Conservation (phyloP, 192 early-diverging fungal genomes). For the Coemansia biformis region DNA sequence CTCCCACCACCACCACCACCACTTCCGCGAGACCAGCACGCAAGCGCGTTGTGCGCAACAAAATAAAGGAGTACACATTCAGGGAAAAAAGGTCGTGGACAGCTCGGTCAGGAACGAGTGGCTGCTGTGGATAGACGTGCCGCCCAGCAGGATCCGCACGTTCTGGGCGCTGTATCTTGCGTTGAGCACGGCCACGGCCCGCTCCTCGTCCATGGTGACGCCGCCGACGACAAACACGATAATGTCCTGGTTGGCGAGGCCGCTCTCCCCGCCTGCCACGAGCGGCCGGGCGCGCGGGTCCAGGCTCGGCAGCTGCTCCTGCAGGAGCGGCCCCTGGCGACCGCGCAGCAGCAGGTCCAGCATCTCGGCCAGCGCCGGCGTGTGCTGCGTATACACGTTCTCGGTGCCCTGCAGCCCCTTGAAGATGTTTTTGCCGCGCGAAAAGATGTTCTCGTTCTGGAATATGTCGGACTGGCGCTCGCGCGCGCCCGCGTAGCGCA, state of each 20-base stretch:
- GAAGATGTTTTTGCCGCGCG: constrained; percentile 79
- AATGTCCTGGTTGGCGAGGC: constrained; percentile 80
- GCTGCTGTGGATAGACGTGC: constrained; percentile 83
- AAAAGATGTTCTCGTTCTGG: constrained; percentile 80
- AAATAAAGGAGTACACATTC: neutral
- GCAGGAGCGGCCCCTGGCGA: constrained; percentile 30
- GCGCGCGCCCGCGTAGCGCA: constrained; percentile 71
- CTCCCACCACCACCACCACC: too few relatives aligned
- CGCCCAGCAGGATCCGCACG: constrained; percentile 82
- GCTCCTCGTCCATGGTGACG: constrained; percentile 88
- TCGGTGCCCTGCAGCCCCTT: constrained; percentile 95
- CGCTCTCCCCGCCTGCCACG: constrained; percentile 25
- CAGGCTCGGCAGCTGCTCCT: constrained; percentile 53
- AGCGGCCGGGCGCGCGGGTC: constrained; percentile 34
- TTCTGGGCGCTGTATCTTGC: constrained; percentile 59
- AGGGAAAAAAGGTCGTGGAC: constrained; percentile 33
- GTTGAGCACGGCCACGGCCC: constrained; percentile 82
- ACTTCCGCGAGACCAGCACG: too few relatives aligned
- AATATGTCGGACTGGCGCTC: constrained; percentile 87
- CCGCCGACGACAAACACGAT: constrained; percentile 96
- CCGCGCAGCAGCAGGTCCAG: constrained; percentile 78
- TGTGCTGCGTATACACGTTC: constrained; percentile 97
- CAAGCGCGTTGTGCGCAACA: too few relatives aligned
- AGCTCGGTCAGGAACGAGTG: constrained; percentile 41
- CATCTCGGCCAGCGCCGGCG: constrained; percentile 74